phyloP scores from a whole-genome alignment of 768 basidiomycete genomes.

The Leccinum uliginosum region DNA sequence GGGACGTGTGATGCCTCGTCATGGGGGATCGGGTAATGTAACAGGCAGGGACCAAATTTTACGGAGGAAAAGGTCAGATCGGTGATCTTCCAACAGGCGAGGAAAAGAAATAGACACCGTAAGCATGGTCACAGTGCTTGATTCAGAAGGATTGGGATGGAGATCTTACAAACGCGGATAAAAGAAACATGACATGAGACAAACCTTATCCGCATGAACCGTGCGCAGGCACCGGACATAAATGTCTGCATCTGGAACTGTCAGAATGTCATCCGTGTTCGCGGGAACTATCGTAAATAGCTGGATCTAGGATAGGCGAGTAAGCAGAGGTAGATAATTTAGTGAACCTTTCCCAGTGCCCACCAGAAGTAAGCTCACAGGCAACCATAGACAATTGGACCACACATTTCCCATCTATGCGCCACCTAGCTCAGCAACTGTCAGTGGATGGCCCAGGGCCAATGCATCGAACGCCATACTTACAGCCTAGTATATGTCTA shows the following conservation, averaged over 20 bases:
- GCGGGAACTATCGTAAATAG: conserved; percentile 13
- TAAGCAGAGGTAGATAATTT: conserved; percentile 12
- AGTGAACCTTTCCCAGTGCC: conserved; percentile 18
- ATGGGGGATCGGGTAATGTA: conserved; percentile 17
- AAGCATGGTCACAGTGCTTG: conserved; percentile 13
- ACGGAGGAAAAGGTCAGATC: conserved; percentile 19
- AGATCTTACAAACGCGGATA: conserved; percentile 23
- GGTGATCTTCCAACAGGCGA: conserved; percentile 17
- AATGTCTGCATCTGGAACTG: conserved; percentile 5
- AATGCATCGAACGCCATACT: background rate
- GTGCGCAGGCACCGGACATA: conserved; percentile 23
- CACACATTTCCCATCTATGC: conserved; percentile 15
- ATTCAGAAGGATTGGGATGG: conserved; percentile 21
- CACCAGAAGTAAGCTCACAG: conserved; percentile 2
- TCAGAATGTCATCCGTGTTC: conserved; percentile 14
- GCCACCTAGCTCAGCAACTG: background rate
- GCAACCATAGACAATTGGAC: conserved; percentile 15
- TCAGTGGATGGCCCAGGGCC: background rate
- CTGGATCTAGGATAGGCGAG: conserved; percentile 12
- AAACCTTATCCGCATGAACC: conserved; percentile 26
- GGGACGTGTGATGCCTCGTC: conserved; percentile 15
- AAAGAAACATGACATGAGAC: conserved; percentile 30
- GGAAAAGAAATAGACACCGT: conserved; percentile 15
- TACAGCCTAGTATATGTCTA: background rate
- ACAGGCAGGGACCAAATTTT: conserved; percentile 9